Evolutionary conservation across 2,329 filamentous ascomycete species (phyloP).

Genomic region (Fusarium redolens): DNA sequence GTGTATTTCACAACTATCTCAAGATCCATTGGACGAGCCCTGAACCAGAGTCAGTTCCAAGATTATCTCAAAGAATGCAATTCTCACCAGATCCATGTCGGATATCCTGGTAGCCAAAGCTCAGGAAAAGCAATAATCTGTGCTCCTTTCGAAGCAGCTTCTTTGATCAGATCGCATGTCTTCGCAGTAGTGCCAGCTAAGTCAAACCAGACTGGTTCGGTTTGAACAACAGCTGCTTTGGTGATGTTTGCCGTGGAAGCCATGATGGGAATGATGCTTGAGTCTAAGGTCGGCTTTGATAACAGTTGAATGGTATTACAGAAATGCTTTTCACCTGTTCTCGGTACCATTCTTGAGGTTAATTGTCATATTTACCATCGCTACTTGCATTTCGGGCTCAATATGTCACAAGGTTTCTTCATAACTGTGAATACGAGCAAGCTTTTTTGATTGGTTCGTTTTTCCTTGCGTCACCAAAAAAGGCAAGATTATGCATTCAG

Average conservation of each 20-base stretch:
- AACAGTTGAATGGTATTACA: too few relatives aligned
- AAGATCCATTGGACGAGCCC: background rate
- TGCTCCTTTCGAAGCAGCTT: background rate
- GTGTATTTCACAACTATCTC: background rate
- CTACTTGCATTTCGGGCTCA: background rate
- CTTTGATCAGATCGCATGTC: background rate
- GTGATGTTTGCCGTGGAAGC: background rate
- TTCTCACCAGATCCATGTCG: background rate
- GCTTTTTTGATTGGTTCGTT: background rate
- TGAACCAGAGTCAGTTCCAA: background rate
- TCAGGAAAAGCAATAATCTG: background rate
- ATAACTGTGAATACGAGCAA: background rate
- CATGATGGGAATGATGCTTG: background rate
- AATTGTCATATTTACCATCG: rapidly evolving
- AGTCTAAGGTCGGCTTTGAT: background rate
- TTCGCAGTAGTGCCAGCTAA: background rate
- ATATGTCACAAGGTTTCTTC: background rate
- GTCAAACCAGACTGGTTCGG: background rate
- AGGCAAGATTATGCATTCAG: background rate
- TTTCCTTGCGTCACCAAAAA: background rate
- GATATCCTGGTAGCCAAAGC: background rate
- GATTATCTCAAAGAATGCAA: background rate
- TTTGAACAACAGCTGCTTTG: background rate
- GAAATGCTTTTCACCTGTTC: background rate
- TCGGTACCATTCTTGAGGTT: background rate